phyloP scores from a whole-genome alignment of 768 basidiomycete species.

The Leucosporidium creatinivorum region DNA sequence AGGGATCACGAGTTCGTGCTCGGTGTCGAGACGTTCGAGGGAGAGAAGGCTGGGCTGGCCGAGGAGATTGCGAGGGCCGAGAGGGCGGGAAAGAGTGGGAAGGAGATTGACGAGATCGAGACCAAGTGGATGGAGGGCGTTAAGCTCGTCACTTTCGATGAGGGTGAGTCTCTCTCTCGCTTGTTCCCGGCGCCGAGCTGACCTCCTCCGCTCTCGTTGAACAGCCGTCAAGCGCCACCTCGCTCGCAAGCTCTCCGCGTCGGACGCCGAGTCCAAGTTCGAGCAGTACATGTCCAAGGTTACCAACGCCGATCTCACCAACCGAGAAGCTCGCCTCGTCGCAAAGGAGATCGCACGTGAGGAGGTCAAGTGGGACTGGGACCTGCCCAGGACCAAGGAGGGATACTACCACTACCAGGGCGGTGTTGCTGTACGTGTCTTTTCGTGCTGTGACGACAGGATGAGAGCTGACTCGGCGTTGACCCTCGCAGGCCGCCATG shows the following conservation, averaged over 20 bases:
- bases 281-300: constrained; percentile 56
- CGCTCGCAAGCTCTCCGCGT: constrained; percentile 34
- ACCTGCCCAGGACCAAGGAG: constrained; percentile 70
- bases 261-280: constrained; percentile 49
- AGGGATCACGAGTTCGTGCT: constrained; percentile 60
- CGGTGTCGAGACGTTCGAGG: constrained; percentile 41
- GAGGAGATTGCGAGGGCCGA: constrained; percentile 65
- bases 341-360: constrained; percentile 67
- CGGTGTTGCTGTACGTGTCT: constrained; percentile 55
- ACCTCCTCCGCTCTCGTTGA: not conserved
- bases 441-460: not conserved
- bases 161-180: constrained; percentile 51
- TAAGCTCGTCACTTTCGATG: constrained; percentile 70
- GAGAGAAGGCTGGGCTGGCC: constrained; percentile 47
- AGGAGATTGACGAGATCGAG: constrained; percentile 67
- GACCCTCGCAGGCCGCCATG: constrained; percentile 55
- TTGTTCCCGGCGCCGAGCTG: not conserved
- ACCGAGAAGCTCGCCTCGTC: constrained; percentile 59
- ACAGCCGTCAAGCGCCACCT: constrained; percentile 60
- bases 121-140: constrained; percentile 63
- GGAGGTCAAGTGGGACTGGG: constrained; percentile 76
- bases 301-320: constrained; percentile 46
- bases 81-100: constrained; percentile 55
- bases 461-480: not conserved
- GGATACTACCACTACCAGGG: constrained; percentile 84